These are phyloP conservation scores for Mycena rosella DNA, from an alignment of 768 basidiomycete genomes.

Conservation along the genomic window DNA sequence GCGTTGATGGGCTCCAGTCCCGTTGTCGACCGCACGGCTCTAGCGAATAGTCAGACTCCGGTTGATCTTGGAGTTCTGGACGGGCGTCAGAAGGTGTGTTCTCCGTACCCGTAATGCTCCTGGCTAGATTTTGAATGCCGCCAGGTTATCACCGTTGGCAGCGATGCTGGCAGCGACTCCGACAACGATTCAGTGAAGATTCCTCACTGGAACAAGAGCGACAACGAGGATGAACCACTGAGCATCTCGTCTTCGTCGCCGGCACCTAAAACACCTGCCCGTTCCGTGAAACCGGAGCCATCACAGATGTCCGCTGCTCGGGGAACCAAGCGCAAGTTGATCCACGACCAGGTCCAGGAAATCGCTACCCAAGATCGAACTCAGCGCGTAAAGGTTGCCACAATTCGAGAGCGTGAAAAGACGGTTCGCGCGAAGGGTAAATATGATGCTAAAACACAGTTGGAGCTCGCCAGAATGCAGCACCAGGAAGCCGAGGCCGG, in stretches of 20 bases:
- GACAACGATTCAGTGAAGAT: too few relatives aligned
- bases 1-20: constrained; percentile 39
- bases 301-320: not conserved
- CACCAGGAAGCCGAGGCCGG: constrained; percentile 13
- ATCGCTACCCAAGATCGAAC: not conserved
- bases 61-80: constrained; percentile 37
- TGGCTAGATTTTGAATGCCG: not conserved
- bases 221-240: not conserved
- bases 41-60: constrained; percentile 38
- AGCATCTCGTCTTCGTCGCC: not conserved
- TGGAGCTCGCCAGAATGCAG: constrained; percentile 27
- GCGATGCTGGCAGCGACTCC: not conserved
- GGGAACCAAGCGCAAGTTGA: constrained; percentile 1
- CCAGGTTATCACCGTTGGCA: not conserved
- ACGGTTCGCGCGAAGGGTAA: not conserved
- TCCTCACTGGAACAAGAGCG: too few relatives aligned
- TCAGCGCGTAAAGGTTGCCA: not conserved
- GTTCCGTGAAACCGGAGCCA: too few relatives aligned
- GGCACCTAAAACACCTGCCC: too few relatives aligned
- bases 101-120: not conserved
- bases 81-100: constrained; percentile 2
- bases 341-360: not conserved
- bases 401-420: not conserved
- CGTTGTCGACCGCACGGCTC: constrained; percentile 31
- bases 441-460: constrained; percentile 1